Evolutionary conservation across 169 alveolate species (phyloP), one percentile per base, ranked within the genome.

Genomic region (Plasmodium reichenowi): DNA sequence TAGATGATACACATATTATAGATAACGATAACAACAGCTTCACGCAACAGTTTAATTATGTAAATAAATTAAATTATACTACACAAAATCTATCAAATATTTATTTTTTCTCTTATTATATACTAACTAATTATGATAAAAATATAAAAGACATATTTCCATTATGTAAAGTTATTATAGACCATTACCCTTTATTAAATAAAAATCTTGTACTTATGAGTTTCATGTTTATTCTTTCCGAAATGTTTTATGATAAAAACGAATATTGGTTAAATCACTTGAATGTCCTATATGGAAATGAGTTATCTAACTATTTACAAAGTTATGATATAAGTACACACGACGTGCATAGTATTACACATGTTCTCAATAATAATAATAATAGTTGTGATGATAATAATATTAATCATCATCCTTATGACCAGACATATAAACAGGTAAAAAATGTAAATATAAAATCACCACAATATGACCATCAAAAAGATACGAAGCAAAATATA

Each of bases 71-170:
- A 3, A 43, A 38, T 58, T 74, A 76, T 48, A 52, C 52, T 24
- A n/a, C 64, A 52, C 47, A 32, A 2, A 64, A 64, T 71, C 24
- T 66, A 26, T 68, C 78, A 9, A 76, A 76, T 52, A 45, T 76
- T 58, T 66, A 76, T 59, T 76, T 76, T 59, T 15, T 76, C 20
- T 63, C 70, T 59, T 76, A 76, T 45, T 76, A 76, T 71, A 20
- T 76, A 1, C 52, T 76, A 43, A 63, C 38, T 0, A 76, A 63
- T 54, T 64, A 64, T 2, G 68, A 48, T 12, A 66, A 76, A 48
- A 50, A 50, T n/a, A 52, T 17, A 1, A 4, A 47, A 17, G 89
- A 76, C 15, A 17, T 66, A 50, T 29, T 58, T 22, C 6, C 64
- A 15, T 7, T 76, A 29, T 76, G 89, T 48, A 76, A 15, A 76